Percentiles rank a stretch among this genome's conserved stretches.
Conservation (phyloP, 176 grass and related monocot genomes). For the Aegilops sharonensis region DNA sequence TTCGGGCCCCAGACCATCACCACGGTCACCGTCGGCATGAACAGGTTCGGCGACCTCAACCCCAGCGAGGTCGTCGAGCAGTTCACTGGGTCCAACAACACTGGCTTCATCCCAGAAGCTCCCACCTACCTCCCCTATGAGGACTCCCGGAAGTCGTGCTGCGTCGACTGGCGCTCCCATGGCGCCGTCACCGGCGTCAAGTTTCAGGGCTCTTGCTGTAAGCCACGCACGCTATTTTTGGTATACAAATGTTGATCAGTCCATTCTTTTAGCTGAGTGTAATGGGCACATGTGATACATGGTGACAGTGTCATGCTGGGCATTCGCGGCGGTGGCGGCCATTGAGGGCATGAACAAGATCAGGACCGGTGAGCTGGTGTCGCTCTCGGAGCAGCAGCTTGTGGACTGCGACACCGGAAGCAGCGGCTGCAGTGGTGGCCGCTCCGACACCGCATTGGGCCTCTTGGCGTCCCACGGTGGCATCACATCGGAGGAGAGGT, state of each 20-base stretch:
- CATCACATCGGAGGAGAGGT: no score
- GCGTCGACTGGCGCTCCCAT: conserved; percentile 27
- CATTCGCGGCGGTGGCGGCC: no score
- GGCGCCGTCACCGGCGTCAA: conserved; percentile 33
- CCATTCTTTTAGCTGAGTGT: background rate
- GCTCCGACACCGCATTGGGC: no score
- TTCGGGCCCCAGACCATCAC: conserved; percentile 15
- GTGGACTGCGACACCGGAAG: no score
- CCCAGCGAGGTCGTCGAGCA: background rate
- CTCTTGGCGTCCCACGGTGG: no score
- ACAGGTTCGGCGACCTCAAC: conserved; percentile 32
- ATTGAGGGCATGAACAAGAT: no score
- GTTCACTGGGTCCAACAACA: background rate
- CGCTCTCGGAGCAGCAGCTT: no score
- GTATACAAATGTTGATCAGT: background rate
- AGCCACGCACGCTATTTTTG: background rate
- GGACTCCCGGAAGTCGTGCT: background rate
- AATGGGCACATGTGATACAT: no score
- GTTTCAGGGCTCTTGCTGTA: conserved; percentile 16
- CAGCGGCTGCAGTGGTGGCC: no score
- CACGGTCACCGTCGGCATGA: background rate
- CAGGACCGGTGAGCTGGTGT: no score
- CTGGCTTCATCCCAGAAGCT: background rate
- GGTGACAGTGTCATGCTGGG: no score
- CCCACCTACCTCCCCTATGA: background rate